These are phyloP conservation scores for Colletotrichum salicis DNA, from an alignment of 2,329 filamentous ascomycete species.

Conservation along the genomic window DNA sequence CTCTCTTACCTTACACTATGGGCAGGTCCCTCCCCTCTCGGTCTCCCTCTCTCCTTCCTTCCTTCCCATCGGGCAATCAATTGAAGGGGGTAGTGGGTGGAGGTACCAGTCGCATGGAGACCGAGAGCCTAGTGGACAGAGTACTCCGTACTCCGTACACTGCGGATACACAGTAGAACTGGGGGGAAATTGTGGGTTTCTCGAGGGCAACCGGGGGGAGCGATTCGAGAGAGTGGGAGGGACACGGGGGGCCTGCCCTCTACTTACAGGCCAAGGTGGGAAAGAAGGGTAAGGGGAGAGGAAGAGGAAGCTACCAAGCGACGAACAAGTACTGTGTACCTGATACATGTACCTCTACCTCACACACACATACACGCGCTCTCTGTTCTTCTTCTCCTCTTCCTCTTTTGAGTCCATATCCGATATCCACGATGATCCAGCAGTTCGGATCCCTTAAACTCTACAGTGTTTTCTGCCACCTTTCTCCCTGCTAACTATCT, in stretches of 20 bases:
- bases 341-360: background rate
- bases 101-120: slow-evolving; percentile 12
- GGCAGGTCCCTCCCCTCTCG: background rate
- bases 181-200: background rate
- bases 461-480: background rate
- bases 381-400: background rate
- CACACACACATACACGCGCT: background rate
- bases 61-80: slow-evolving; percentile 8
- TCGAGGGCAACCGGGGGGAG: slow-evolving; percentile 1
- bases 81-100: slow-evolving; percentile 25
- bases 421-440: background rate
- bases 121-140: background rate
- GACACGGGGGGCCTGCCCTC: background rate
- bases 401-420: background rate
- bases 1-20: too few relatives aligned
- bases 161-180: background rate
- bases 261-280: background rate
- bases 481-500: background rate
- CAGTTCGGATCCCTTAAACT: background rate
- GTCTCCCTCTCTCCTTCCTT: background rate
- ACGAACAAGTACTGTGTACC: slow-evolving; percentile 14
- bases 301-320: background rate
- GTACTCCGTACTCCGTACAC: background rate
- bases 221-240: slow-evolving; percentile 6
- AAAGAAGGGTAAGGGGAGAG: background rate